phyloP scores from a whole-genome alignment of 331 rosid species.

The Quercus tomentella region DNA sequence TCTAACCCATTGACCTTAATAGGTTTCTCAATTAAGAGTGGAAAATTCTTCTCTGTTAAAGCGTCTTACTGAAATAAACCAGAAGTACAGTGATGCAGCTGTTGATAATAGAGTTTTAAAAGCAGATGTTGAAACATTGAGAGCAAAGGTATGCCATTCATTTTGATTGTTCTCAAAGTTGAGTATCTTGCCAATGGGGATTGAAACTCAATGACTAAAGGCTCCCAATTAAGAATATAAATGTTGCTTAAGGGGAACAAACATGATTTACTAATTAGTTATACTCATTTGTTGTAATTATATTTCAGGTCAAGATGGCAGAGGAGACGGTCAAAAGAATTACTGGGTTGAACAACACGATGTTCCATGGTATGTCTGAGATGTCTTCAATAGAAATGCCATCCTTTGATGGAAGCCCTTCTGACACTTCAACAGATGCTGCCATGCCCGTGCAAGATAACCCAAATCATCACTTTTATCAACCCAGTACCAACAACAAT shows the following conservation, averaged over 20 bases:
- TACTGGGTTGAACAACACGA: conserved; percentile 53
- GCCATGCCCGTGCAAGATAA: conserved; percentile 66
- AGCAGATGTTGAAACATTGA: conserved; percentile 86
- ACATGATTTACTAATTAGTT: conserved; percentile 9
- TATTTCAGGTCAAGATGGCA: conserved; percentile 72
- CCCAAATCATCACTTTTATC: conserved; percentile 42
- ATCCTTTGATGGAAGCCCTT: conserved; percentile 58
- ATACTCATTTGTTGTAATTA: background rate
- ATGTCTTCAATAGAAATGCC: conserved; percentile 54
- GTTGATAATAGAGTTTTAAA: conserved; percentile 85
- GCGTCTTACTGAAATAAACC: conserved; percentile 62
- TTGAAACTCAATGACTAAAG: background rate
- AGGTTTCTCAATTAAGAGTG: conserved; percentile 78
- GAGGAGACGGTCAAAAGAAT: conserved; percentile 73
- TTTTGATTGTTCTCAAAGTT: background rate
- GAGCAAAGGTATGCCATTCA: conserved; percentile 71
- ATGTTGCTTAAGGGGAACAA: background rate
- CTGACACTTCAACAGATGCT: conserved; percentile 73
- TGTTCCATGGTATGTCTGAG: conserved; percentile 52
- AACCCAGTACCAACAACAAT: conserved; percentile 31
- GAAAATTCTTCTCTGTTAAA: conserved; percentile 79
- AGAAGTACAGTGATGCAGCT: conserved; percentile 58
- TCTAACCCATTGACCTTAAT: conserved; percentile 20
- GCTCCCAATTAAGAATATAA: background rate
- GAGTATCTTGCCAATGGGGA: background rate